phyloP scores from a whole-genome alignment of 306 rosid genomes.

The Ormosia emarginata region DNA sequence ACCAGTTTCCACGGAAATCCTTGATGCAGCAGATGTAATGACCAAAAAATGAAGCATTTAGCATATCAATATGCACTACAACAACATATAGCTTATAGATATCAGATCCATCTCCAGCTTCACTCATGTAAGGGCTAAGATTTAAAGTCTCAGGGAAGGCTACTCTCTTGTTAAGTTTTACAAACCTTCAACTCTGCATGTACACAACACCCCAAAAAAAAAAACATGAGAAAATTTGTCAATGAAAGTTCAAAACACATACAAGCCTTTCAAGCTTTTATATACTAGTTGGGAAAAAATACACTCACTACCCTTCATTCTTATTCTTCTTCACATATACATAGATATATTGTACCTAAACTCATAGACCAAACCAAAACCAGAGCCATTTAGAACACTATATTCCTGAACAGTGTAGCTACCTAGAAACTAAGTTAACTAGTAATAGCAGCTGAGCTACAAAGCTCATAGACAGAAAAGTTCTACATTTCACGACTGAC shows the following conservation, averaged over 20 bases:
- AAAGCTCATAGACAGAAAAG: constrained; percentile 27
- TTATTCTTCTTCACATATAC: too few relatives aligned
- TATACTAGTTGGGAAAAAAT: neutral
- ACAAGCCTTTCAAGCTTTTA: constrained; percentile 1
- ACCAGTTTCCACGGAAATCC: constrained; percentile 83
- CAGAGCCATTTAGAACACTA: neutral
- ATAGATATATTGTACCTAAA: neutral
- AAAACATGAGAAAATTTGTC: neutral
- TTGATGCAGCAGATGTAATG: constrained; percentile 90
- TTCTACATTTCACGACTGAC: neutral
- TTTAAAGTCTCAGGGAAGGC: constrained; percentile 83
- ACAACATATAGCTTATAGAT: constrained; percentile 82
- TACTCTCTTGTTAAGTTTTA: constrained; percentile 89
- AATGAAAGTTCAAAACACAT: neutral
- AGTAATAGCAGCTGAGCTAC: constrained; percentile 41
- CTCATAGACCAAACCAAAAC: neutral
- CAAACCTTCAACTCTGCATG: constrained; percentile 88
- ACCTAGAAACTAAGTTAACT: neutral
- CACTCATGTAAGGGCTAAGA: constrained; percentile 87
- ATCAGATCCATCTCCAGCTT: constrained; percentile 66
- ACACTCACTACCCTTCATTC: too few relatives aligned
- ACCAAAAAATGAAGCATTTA: constrained; percentile 96
- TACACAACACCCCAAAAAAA: constrained; percentile 3
- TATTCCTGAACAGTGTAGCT: too few relatives aligned
- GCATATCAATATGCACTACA: constrained; percentile 93